Evolutionary conservation across 1,139 yeast species (phyloP).

Genomic region (Taiozyma onychis): DNA sequence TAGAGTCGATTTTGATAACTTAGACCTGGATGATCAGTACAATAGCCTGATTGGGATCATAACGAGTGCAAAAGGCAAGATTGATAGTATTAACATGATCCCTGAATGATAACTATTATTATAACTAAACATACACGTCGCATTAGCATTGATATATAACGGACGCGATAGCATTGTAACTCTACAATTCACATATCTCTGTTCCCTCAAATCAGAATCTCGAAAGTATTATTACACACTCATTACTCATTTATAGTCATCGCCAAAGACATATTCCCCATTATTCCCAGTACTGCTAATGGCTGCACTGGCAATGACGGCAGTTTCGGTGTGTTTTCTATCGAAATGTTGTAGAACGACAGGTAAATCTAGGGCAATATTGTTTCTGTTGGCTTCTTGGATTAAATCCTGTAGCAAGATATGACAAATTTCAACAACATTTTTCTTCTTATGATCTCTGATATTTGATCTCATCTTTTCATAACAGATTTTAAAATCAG

Average conservation of each 20-base stretch:
- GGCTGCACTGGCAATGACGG: conserved; percentile 15
- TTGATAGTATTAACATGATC: conserved; percentile 13
- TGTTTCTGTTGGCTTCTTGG: conserved; percentile 15
- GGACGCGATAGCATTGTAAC: neutral
- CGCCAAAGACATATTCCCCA: neutral
- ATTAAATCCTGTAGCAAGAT: conserved; percentile 19
- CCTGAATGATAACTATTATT: conserved; percentile 1
- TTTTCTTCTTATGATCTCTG: conserved; percentile 34
- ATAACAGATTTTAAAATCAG: conserved; percentile 40
- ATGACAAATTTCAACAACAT: conserved; percentile 34
- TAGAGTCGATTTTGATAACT: conserved; percentile 11
- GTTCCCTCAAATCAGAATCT: neutral
- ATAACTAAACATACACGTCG: neutral
- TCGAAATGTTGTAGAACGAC: conserved; percentile 16
- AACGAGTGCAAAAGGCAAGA: conserved; percentile 10
- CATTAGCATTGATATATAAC: neutral
- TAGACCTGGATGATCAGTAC: conserved; percentile 10
- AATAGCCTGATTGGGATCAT: conserved; percentile 5
- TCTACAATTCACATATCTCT: neutral
- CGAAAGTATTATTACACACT: neutral
- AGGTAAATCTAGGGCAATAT: conserved; percentile 16
- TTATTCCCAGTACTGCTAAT: conserved; percentile 6
- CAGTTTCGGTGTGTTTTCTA: conserved; percentile 2
- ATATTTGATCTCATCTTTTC: conserved; percentile 39
- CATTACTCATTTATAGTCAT: neutral